Evolutionary conservation across 768 basidiomycete species (phyloP).

Genomic region (Suillus hirtellus): DNA sequence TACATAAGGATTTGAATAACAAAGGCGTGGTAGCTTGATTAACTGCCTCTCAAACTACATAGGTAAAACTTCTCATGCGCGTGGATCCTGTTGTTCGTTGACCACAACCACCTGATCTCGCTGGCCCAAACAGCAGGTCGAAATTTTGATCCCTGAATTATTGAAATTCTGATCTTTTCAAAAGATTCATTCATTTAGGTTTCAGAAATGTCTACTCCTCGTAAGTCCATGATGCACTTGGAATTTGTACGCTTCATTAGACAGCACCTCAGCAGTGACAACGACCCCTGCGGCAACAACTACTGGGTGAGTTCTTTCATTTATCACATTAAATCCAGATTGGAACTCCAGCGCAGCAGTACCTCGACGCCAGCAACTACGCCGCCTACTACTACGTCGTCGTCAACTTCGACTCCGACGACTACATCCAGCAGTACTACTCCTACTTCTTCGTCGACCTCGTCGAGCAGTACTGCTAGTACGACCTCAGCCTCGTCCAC

Average conservation of each 20-base stretch:
- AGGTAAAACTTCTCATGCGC: constrained; percentile 24
- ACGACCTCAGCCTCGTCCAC: constrained; percentile 6
- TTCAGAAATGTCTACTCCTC: constrained; percentile 5
- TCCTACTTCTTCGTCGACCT: background rate
- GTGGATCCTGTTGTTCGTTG: constrained; percentile 11
- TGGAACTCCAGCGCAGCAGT: background rate
- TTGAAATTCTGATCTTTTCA: constrained; percentile 7
- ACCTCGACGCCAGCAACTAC: background rate
- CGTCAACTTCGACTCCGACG: background rate
- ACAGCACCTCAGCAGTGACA: background rate
- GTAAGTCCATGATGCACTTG: constrained; percentile 13
- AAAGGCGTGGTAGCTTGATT: constrained; percentile 6
- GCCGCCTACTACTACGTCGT: background rate
- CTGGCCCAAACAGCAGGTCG: background rate
- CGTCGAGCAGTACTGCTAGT: constrained; percentile 2
- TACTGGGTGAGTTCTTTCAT: constrained; percentile 13
- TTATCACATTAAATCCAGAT: background rate
- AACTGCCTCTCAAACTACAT: background rate
- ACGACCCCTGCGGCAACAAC: rapidly evolving
- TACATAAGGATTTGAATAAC: constrained; percentile 22
- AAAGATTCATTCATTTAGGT: constrained; percentile 1
- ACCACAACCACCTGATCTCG: constrained; percentile 8
- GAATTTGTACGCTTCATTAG: background rate
- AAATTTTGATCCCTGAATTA: constrained; percentile 6
- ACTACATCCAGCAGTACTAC: background rate